Percentiles rank a stretch among this genome's conserved stretches.
phyloP scores from a whole-genome alignment of 176 grass and related monocot genomes.

The Lolium rigidum region DNA sequence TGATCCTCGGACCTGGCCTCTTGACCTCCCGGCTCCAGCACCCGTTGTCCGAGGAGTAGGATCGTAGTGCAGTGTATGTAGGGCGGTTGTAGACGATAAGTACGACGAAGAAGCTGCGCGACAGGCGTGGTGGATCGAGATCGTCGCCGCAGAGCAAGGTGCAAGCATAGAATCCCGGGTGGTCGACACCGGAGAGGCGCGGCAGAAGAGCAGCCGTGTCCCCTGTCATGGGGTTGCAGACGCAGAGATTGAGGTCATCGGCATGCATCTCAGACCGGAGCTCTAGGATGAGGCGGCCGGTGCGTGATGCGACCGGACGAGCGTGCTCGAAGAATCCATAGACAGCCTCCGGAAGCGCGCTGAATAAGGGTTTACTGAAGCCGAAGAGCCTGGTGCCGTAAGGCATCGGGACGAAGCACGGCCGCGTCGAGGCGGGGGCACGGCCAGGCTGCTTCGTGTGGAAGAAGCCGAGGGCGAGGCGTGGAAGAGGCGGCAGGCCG shows the following conservation, averaged over 20 bases:
- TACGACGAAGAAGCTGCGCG: not conserved
- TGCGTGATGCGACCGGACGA: not conserved
- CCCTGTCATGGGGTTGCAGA: not conserved
- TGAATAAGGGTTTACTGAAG: too few species aligned
- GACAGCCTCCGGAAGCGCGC: too few species aligned
- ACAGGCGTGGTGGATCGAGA: not conserved
- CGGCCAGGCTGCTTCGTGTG: not conserved
- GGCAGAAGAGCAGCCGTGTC: not conserved
- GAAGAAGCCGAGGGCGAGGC: slow-evolving; percentile 8
- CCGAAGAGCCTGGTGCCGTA: not conserved
- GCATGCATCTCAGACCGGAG: not conserved
- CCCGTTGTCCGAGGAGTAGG: slow-evolving; percentile 1
- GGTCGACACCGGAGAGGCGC: not conserved
- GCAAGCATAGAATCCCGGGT: not conserved
- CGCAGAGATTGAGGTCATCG: not conserved
- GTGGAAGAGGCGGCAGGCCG: not conserved
- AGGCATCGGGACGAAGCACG: not conserved
- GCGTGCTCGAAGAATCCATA: not conserved
- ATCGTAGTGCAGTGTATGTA: not conserved
- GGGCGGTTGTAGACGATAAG: slow-evolving; percentile 32
- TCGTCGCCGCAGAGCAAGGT: not conserved
- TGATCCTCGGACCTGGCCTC: not conserved
- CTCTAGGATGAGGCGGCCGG: not conserved
- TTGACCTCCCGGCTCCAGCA: not conserved
- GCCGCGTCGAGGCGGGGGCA: too few species aligned